phyloP scores from a whole-genome alignment of 345 rosid genomes.

The Eucalyptus leucophloia region DNA sequence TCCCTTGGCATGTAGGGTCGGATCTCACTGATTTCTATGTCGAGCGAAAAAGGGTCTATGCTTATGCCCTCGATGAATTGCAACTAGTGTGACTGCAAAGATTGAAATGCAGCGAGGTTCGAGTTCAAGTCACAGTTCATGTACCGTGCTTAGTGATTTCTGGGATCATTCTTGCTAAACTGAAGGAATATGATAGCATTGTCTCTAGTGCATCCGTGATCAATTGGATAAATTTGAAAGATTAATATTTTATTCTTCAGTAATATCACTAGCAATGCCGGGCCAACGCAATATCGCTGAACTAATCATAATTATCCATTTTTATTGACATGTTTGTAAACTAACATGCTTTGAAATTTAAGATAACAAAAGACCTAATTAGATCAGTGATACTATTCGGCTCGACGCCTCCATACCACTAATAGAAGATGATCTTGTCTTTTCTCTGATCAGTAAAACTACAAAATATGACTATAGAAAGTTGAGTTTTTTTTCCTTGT shows the following conservation, averaged over 20 bases:
- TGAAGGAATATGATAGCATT: not conserved
- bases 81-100: not conserved
- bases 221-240: not conserved
- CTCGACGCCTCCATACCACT: rapidly evolving
- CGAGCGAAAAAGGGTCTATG: not conserved
- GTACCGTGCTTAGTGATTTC: not conserved
- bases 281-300: not conserved
- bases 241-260: not conserved
- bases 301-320: not conserved
- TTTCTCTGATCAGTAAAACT: not conserved
- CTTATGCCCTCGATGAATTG: not conserved
- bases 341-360: not conserved
- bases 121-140: not conserved
- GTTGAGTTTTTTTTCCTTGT: not conserved
- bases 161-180: not conserved
- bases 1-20: not conserved
- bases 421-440: not conserved
- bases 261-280: not conserved
- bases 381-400: not conserved
- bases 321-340: not conserved
- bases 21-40: not conserved
- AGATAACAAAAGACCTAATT: not conserved
- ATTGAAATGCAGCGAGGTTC: not conserved
- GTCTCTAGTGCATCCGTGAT: not conserved
- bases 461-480: not conserved